A percentile compares a stretch with the other conserved stretches of the same genome.
Conservation (phyloP, 108 stramenopile species). For the Nannochloropsis salina region DNA sequence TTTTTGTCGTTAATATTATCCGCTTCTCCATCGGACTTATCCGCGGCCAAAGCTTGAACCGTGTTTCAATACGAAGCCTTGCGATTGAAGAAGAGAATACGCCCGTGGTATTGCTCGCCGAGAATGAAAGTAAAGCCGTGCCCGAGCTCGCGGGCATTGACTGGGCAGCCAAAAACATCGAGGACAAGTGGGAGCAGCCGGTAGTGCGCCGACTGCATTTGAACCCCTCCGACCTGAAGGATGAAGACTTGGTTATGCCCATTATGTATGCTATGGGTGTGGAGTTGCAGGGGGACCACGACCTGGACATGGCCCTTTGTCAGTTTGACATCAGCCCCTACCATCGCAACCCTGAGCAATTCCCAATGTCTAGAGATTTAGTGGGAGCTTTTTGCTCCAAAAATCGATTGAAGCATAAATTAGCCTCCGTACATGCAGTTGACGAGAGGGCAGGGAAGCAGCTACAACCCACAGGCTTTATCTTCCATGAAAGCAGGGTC, state of each 20-base stretch:
- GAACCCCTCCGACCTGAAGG: neutral
- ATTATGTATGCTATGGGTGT: neutral
- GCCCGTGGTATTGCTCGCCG: neutral
- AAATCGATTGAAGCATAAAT: neutral
- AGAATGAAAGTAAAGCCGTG: neutral
- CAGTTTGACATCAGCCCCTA: slow-evolving; percentile 9
- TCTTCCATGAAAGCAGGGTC: slow-evolving; percentile 89
- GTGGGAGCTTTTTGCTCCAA: neutral
- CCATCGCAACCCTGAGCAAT: slow-evolving; percentile 6
- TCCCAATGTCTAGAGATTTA: neutral
- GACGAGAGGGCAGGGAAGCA: neutral
- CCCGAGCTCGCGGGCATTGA: neutral
- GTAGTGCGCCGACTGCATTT: slow-evolving; percentile 2
- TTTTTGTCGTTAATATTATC: neutral
- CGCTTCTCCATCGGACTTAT: neutral
- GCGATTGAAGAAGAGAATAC: neutral
- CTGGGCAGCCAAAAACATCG: neutral
- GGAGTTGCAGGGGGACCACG: neutral
- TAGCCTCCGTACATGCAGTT: neutral
- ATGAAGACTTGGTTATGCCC: neutral
- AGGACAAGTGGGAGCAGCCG: neutral
- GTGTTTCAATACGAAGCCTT: neutral
- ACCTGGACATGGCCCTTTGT: neutral
- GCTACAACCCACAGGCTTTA: slow-evolving; percentile 61
- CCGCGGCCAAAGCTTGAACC: neutral